A percentile compares a stretch with the other conserved stretches of the same genome.
These are phyloP conservation scores for Komagataella pseudopastoris DNA, from an alignment of 805 yeast genomes.

Conservation along the genomic window DNA sequence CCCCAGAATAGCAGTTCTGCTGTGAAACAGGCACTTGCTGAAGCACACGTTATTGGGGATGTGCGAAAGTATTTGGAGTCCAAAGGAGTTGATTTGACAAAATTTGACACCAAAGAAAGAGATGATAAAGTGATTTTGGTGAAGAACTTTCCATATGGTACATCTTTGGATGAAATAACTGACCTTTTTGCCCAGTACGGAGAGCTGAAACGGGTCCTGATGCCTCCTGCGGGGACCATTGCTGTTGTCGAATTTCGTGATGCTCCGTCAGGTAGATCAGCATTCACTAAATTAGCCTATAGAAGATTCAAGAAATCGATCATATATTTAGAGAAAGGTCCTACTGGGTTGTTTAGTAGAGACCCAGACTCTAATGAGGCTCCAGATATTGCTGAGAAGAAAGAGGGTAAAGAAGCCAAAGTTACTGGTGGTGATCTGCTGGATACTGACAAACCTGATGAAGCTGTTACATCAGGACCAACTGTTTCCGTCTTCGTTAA, in stretches of 20 bases:
- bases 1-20: slow-evolving; percentile 81
- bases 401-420: slow-evolving; percentile 26
- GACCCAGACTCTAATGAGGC: slow-evolving; percentile 30
- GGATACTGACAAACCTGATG: slow-evolving; percentile 14
- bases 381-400: slow-evolving; percentile 19
- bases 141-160: slow-evolving; percentile 86
- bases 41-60: slow-evolving; percentile 87
- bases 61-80: slow-evolving; percentile 78
- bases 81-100: slow-evolving; percentile 72
- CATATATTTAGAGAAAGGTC: slow-evolving; percentile 88
- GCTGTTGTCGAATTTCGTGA: slow-evolving; percentile 87
- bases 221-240: slow-evolving; percentile 96
- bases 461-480: slow-evolving; percentile 41
- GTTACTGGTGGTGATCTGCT: slow-evolving; percentile 29
- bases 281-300: slow-evolving; percentile 78
- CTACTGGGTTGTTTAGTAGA: slow-evolving; percentile 60
- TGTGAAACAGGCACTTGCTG: slow-evolving; percentile 94
- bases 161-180: slow-evolving; percentile 66
- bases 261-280: slow-evolving; percentile 73
- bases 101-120: slow-evolving; percentile 53
- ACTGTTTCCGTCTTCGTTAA: slow-evolving; percentile 85
- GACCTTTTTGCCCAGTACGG: slow-evolving; percentile 77
- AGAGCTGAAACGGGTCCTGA: slow-evolving; percentile 59
- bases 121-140: slow-evolving; percentile 75
- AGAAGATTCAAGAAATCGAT: slow-evolving; percentile 81